Evolutionary conservation across 2,329 filamentous ascomycete species (phyloP), one percentile per base, ranked within the genome.

Genomic region (Aspergillus novofumigatus): DNA sequence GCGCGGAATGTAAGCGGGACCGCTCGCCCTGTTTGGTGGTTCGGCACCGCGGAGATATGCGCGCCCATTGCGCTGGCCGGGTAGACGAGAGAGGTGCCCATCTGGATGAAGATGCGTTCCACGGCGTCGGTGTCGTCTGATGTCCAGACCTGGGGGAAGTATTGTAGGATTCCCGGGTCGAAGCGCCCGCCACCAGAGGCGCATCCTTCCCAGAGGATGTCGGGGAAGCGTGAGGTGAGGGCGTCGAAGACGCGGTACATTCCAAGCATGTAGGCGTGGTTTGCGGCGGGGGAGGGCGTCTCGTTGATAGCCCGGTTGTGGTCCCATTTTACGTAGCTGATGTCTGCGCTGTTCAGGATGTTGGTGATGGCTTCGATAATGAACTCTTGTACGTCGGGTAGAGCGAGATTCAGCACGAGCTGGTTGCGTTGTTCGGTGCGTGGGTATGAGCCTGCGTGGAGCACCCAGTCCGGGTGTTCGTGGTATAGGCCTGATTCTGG

Each of bases 261-360:
- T 3, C 86, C 86, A 0, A 88, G 73, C 64, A 88, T 86, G 68
- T 88, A 87, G 1, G 75, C 71, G 66, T 88, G 84, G 62, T 81
- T 74, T 6, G 78, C 80, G 0, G 78, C 75, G 0, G 85, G 83
- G 0, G 76, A 77, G 0, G 83, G 72, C 49, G 78, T 78, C 68
- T 88, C 85, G 65, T 87, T 83, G 48, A 87, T 84, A 1, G 80
- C 85, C 4, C 86, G 76, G 70, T 88, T 88, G 69, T 87, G 86
- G 61, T 88, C 86, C 86, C 85, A 88, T 62, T 88, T 88, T 59
- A 88, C 79, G 59, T 88, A 88, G 9, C 73, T 71, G 49, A 88
- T 81, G 25, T 81, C 74, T 0, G 80, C 78, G 1, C 75, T 80
- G 48, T 81, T 75, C 20, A 88, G 77, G 6, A 88, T 76, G 3